Evolutionary conservation across 2,329 filamentous ascomycete species (phyloP), one percentile per base, ranked within the genome.

Genomic region (Phialemonium atrogriseum): DNA sequence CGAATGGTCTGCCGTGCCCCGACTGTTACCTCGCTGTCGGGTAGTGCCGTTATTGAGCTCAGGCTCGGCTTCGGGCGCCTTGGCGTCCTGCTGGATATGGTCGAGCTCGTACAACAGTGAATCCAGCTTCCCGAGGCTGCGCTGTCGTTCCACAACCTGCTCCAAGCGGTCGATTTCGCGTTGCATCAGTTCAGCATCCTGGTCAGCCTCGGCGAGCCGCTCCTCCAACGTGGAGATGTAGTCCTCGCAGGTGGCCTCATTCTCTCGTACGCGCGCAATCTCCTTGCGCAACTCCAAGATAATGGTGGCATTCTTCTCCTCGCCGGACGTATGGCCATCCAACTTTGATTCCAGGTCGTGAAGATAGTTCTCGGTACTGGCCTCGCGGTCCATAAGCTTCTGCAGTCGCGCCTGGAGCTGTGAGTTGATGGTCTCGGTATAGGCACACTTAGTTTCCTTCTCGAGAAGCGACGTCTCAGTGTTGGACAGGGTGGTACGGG

Each of bases 211-310:
- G 1, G 91, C 91, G 7, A 98, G 72, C 14, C 89, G 82, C 60
- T 96, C 91, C 54, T 98, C 91, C 9, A 98, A 66, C 0, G 88
- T 96, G 1, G 89, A 94, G 32, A 98, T 96, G 55, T 98, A 98
- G 43, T 96, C 91, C 55, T 98, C 91, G 44, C 80, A 87, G 23
- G 82, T 81, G 4, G 80, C 74, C 60, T 98, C 91, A 45, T 87
- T 95, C 48, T 95, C 91, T 29, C 88, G 78, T 11, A 88, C 75
- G 24, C 89, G 80, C 15, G 81, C 70, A 38, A 98, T 80, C 60
- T 98, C 91, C 51, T 94, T 95, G 30, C 88, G 84, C 32, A 98
- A 66, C 52, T 96, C 87, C 30, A 77, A 64, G 36, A 96, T 80
- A 33, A 94, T 81, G 10, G 82, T 78, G 6, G 84, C 77, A 46